Base-by-base conservation (phyloP, 371 early-diverging fungal genomes). In the Amoeboaphelidium occidentale region DNA sequence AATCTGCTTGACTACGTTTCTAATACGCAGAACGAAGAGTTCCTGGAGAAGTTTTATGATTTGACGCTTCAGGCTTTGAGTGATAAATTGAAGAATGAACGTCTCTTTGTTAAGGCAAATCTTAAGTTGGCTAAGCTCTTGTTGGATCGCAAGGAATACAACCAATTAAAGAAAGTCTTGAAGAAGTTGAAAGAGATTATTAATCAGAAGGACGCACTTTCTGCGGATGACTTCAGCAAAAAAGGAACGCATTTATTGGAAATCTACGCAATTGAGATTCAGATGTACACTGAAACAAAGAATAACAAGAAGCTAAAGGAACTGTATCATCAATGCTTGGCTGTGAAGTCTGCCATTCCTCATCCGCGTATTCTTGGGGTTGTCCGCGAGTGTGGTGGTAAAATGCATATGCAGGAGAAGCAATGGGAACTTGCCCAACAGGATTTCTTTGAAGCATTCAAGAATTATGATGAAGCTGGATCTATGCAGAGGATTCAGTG, bases 381-480 rank as follows among this genome's bases (percentile, higher is more conserved):
- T 25, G 89, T 94, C 55, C 77, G 85, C 46, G 92, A 91, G 65
- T 89, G 89, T 57, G 94, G 92, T 43, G 94, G 92, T 27, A 94
- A 91, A 60, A 89, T 94, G 88, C 82, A 86, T 61, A 90, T 93
- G 91, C 64, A 70, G 45, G 91, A 90, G 64, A 76, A 78, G 63
- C 76, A 85, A 56, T 94, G 92, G 92, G 78, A 80, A 39, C 68
- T 73, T 54, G 92, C 94, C 0, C 83, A 87, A 57, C 70, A 79
- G 0, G 87, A 88, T 53, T 90, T 94, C 58, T 94, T 89, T 58
- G 91, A 91, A 52, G 81, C 92, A 1, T 94, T 94, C 67, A 88
- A 86, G 52, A 86, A 83, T 58, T 94, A 90, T 60, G 91, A 91
- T 57, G 94, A 94, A 63, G 90, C 94, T 0, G 94, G 92, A 27